Base-by-base conservation (phyloP, 805 yeast species). In the Wickerhamiella azyma region DNA sequence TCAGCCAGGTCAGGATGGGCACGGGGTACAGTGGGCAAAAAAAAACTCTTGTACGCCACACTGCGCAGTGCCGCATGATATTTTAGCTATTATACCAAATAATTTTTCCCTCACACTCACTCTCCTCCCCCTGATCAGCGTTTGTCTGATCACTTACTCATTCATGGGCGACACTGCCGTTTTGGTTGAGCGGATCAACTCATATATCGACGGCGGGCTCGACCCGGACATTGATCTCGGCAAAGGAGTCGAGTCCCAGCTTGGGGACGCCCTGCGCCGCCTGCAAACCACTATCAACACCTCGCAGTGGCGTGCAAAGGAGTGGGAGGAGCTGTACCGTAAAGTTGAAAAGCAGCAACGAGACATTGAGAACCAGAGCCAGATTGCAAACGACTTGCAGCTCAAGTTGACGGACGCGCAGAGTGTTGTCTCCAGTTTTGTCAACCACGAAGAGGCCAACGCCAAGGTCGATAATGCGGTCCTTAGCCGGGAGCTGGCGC, bases 401-500 rank as follows among this genome's bases (percentile, higher is more conserved):
- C 48, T 50, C 28, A 58, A 61, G 45, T 55, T 63, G 28, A 48
- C 56, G 16, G 59, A 58, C 24, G 64, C 67, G 11, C 59, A 61
- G 33, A 55, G 60, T 36, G 55, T 59, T 39, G 63, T 63, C 21
- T 55, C 54, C 30, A 49, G 59, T n/a, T 56, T 55, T 53, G 59
- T 45, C 30, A 37, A 37, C 30, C 43, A 39, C 4, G 54, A 48
- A 8, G 45, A 42, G 36, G 45, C 45, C 36, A 33, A 43, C 10
- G 32, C 47, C 17, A 51, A 55, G 13, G 56, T 59, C 32, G 61
- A 59, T 48, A 54, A 59, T 5, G 61, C 55, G 37, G 50, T 56
- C 41, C 57, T 61, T 26, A 62, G 55, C 39, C 50, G 65, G 18
- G 69, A 67, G 53, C 61, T 67, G 35, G 56, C 62, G 21, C 61